Conservation (phyloP, 495 filamentous ascomycete genomes). For the Clohesyomyces aquaticus region DNA sequence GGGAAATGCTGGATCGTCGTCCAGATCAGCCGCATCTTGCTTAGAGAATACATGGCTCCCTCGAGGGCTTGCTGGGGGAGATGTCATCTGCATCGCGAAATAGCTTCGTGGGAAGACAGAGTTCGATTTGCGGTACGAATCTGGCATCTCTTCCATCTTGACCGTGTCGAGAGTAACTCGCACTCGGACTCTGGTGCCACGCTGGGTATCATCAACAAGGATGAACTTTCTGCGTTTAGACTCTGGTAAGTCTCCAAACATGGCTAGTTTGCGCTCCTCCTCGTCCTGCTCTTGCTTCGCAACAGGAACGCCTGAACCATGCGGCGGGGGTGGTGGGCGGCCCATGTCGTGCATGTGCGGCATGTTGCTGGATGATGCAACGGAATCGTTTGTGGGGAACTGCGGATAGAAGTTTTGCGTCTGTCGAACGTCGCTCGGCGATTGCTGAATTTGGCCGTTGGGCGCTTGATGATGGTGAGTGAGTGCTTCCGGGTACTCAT, state of each 20-base stretch:
- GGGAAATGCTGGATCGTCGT: constrained; percentile 44
- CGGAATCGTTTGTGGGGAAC: constrained; percentile 60
- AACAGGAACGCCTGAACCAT: constrained; percentile 44
- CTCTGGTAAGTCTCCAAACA: constrained; percentile 86
- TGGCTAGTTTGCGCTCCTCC: constrained; percentile 56
- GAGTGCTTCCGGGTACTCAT: constrained; percentile 61
- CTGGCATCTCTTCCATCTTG: constrained; percentile 89
- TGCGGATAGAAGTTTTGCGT: constrained; percentile 79
- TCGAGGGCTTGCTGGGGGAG: constrained; percentile 66
- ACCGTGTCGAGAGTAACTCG: constrained; percentile 85
- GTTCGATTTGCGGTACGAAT: constrained; percentile 85
- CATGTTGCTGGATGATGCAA: constrained; percentile 64
- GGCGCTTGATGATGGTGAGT: constrained; percentile 65
- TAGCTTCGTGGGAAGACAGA: constrained; percentile 89
- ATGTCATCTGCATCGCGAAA: constrained; percentile 84
- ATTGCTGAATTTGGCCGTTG: constrained; percentile 45
- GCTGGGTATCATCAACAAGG: constrained; percentile 84
- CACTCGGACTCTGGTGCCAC: constrained; percentile 71
- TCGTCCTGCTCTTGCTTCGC: constrained; percentile 50
- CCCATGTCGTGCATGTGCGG: constrained; percentile 71
- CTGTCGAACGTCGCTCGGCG: constrained; percentile 64
- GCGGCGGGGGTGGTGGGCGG: constrained; percentile 52
- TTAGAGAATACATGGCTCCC: constrained; percentile 69
- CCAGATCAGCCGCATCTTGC: constrained; percentile 59
- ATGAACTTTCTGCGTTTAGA: constrained; percentile 94